These are phyloP conservation scores for Erigeron philadelphicus DNA, from an alignment of 140 eudicot genomes.

Conservation along the genomic window DNA sequence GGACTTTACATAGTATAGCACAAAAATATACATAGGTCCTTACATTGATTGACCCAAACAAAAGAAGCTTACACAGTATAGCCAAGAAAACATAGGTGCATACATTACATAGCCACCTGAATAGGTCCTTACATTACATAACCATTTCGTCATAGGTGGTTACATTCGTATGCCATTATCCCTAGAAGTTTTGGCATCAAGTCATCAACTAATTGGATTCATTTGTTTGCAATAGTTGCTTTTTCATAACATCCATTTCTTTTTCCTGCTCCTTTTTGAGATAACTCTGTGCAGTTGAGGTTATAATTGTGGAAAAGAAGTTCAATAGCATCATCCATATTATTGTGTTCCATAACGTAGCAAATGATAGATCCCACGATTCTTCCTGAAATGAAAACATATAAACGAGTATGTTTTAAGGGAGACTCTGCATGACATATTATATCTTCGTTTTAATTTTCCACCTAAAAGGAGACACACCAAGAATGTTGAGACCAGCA, in stretches of 20 bases:
- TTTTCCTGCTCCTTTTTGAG: conserved; percentile 60
- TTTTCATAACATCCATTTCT: conserved; percentile 29
- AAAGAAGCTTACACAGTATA: too few relatives aligned
- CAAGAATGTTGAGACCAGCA: too few relatives aligned
- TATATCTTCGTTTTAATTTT: not conserved
- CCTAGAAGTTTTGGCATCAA: not conserved
- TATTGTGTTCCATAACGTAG: conserved; percentile 54
- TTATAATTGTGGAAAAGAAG: conserved; percentile 59
- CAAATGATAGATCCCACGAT: conserved; percentile 56
- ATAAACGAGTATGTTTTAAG: not conserved
- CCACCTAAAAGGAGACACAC: not conserved
- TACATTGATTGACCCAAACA: too few relatives aligned
- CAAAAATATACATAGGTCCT: too few relatives aligned
- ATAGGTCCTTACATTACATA: too few relatives aligned
- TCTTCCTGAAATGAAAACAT: not conserved
- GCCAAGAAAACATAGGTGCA: too few relatives aligned
- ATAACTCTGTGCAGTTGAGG: conserved; percentile 58
- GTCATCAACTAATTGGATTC: conserved; percentile 17
- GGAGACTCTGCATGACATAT: too few relatives aligned
- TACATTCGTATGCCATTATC: too few relatives aligned
- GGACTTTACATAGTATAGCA: too few relatives aligned
- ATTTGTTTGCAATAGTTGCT: conserved; percentile 15
- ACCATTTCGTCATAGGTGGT: too few relatives aligned
- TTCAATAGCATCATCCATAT: conserved; percentile 68
- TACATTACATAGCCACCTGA: too few relatives aligned